Evolutionary conservation across 768 basidiomycete species (phyloP).

Genomic region (Lentinula detonsa): DNA sequence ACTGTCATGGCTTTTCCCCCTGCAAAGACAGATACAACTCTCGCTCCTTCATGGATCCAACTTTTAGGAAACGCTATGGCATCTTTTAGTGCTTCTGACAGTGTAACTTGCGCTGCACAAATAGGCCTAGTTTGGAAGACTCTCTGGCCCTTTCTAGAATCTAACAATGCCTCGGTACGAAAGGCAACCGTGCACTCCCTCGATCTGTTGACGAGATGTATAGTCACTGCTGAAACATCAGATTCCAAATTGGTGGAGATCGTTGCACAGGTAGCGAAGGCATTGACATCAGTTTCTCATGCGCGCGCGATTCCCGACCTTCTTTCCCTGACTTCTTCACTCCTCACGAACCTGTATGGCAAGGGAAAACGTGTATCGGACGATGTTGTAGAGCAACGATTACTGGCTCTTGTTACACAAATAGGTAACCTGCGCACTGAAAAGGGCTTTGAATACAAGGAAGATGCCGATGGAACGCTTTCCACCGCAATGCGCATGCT

Average conservation of each 20-base stretch:
- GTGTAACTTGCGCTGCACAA: slow-evolving; percentile 45
- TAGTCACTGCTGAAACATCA: slow-evolving; percentile 50
- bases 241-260: slow-evolving; percentile 58
- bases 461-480: slow-evolving; percentile 74
- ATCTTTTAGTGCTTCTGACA: slow-evolving; percentile 48
- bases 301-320: slow-evolving; percentile 77
- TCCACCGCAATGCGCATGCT: slow-evolving; percentile 78
- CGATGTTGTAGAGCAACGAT: slow-evolving; percentile 41
- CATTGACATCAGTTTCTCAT: slow-evolving; percentile 67
- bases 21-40: slow-evolving; percentile 55
- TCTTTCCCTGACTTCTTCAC: slow-evolving; percentile 63
- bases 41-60: slow-evolving; percentile 74
- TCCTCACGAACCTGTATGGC: slow-evolving; percentile 60
- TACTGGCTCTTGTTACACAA: slow-evolving; percentile 62
- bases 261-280: slow-evolving; percentile 56
- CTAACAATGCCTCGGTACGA: slow-evolving; percentile 51
- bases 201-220: slow-evolving; percentile 58
- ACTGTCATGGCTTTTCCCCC: slow-evolving; percentile 68
- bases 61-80: slow-evolving; percentile 71
- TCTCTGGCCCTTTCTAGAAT: slow-evolving; percentile 75
- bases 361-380: slow-evolving; percentile 46
- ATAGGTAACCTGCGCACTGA: slow-evolving; percentile 70
- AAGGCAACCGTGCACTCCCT: slow-evolving; percentile 62
- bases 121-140: slow-evolving; percentile 66
- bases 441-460: slow-evolving; percentile 87